A percentile compares a stretch with the other conserved stretches of the same genome.
Conservation (phyloP, 441 rosid genomes). For the Eruca vesicaria region DNA sequence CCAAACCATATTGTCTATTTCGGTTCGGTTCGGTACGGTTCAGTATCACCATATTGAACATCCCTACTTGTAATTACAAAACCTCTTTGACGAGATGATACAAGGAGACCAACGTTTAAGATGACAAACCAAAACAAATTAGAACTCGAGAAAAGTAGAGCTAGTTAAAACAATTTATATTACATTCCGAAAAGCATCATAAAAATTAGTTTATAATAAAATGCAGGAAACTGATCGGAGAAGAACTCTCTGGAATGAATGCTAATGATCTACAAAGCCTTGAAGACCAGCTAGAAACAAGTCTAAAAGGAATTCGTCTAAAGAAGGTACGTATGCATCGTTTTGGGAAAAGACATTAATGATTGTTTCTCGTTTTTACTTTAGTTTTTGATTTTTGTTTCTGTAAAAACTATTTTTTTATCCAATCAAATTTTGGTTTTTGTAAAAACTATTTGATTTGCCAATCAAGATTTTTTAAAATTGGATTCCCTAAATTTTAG, state of each 20-base stretch:
- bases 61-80: not conserved
- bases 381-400: too few species aligned
- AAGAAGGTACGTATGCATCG: conserved; percentile 52
- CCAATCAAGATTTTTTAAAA: too few species aligned
- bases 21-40: too few species aligned
- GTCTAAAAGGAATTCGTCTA: conserved; percentile 59
- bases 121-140: not conserved
- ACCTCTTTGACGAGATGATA: not conserved
- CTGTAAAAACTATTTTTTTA: too few species aligned
- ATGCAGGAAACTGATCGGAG: conserved; percentile 75
- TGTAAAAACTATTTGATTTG: too few species aligned
- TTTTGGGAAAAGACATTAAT: too few species aligned
- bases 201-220: not conserved
- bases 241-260: conserved; percentile 73
- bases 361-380: too few species aligned
- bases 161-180: not conserved
- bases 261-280: conserved; percentile 68
- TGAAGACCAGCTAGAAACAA: conserved; percentile 76
- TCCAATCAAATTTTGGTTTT: too few species aligned
- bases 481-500: too few species aligned
- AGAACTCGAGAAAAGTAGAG: not conserved
- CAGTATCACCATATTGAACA: too few species aligned
- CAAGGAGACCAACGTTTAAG: not conserved
- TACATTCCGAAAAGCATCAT: not conserved
- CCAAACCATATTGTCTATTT: too few species aligned